Conservation (phyloP, 1,139 yeast genomes). For the Saccharomyces hybrid region DNA sequence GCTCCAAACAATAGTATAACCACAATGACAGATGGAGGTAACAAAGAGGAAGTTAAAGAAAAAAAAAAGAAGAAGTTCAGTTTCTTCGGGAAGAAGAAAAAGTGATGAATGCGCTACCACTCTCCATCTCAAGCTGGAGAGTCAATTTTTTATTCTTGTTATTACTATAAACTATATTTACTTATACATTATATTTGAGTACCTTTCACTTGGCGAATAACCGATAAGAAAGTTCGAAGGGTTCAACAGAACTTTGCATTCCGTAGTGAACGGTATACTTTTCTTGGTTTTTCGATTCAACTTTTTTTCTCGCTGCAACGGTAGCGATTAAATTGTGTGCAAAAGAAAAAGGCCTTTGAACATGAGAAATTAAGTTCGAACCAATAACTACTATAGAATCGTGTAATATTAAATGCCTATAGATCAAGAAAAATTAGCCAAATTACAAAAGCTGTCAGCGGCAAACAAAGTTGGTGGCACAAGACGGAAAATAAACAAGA, state of each 20-base stretch:
- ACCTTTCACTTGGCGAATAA: not conserved
- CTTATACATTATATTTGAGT: not conserved
- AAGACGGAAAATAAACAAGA: constrained; percentile 74
- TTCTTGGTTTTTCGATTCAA: not conserved
- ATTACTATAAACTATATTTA: not conserved
- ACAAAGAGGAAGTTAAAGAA: constrained; percentile 6
- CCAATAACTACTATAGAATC: not conserved
- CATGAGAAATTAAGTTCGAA: no score
- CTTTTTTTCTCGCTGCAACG: not conserved
- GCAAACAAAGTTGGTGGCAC: constrained; percentile 81
- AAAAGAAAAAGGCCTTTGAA: not conserved
- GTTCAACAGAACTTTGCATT: not conserved
- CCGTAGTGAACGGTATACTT: not conserved
- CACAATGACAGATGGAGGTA: constrained; percentile 4
- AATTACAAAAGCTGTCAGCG: constrained; percentile 66
- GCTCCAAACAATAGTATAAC: constrained; percentile 5
- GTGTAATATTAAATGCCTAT: constrained; percentile 49
- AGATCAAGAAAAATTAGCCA: constrained; percentile 84
- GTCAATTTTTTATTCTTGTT: not conserved
- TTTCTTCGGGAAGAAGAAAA: constrained; percentile 23
- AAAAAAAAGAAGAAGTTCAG: constrained; percentile 25
- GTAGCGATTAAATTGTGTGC: not conserved
- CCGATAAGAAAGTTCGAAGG: not conserved
- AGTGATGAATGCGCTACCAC: not conserved
- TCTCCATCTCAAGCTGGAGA: not conserved